Evolutionary conservation across 164 flowering plant species (phyloP), one percentile per base, ranked within the genome.

Genomic region (Liquidambar formosana): DNA sequence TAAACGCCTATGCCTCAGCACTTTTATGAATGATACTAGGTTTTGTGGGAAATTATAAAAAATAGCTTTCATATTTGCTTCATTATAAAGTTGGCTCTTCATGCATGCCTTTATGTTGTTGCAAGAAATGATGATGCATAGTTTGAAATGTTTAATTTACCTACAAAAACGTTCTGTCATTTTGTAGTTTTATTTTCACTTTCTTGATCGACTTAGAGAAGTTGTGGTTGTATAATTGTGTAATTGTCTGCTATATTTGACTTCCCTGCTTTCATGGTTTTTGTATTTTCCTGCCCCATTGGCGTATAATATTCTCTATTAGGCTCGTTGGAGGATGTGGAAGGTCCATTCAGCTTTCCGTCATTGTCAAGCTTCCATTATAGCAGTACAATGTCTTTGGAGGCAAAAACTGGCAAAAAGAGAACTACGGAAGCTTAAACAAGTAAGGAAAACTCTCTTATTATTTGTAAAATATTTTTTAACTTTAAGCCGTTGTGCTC

Each of bases 351-450:
- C 79, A 63, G 75, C 76, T 69, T 86, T 83, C 76, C 76, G 65
- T 5, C 80, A 72, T 53, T 81, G 82, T 60, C 88, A 85, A 70
- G 61, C 73, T 49, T 77, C 85, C 46, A 79, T 92, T n/a, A 71
- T 93, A 33, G 85, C 90, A 18, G 71, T 93, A 57, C 99, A 96
- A 74, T 86, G 97, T 79, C 86, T 83, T 51, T 93, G 99, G 99
- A 86, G 99, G 81, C 80, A 67, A 71, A 93, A 85, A 75, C 68
- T 86, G 61, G 98, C 99, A 16, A 96, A 77, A 79, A 82, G 92
- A 77, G 91, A 88, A 68, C 72, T 96, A 26, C 75, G 82, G 54
- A 88, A 84, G 80, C 99, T 92, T 71, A 96, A 85, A 77, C 63
- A 76, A 81, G 99, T 93, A 71, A 63, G 77, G 10, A 57, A 4